Percentiles rank a stretch among this genome's conserved stretches.
These are phyloP conservation scores for Nicotiana benthamiana DNA, from an alignment of 257 asterid genomes.

Conservation along the genomic window DNA sequence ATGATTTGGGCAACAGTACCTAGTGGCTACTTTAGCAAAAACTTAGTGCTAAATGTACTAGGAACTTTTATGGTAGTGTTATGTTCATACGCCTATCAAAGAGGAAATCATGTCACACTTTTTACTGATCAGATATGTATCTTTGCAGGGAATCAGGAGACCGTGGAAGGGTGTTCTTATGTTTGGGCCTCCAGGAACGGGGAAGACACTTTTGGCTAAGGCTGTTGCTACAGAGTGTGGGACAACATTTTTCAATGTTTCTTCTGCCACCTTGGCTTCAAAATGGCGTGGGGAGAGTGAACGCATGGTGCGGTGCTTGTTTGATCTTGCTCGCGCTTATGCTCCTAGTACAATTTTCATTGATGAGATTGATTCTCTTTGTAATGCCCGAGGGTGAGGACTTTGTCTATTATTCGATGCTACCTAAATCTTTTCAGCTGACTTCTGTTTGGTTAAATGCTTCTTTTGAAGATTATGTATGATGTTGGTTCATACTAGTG, in stretches of 20 bases:
- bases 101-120: neutral
- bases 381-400: slow-evolving; percentile 96
- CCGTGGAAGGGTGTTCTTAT: slow-evolving; percentile 99
- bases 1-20: neutral
- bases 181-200: slow-evolving; percentile 99
- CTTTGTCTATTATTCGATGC: neutral
- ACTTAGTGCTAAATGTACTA: neutral
- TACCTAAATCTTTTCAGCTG: neutral
- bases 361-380: slow-evolving; percentile 98
- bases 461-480: neutral
- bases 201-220: slow-evolving; percentile 97
- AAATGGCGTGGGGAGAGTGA: slow-evolving; percentile 99
- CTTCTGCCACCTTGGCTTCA: slow-evolving; percentile 98
- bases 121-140: slow-evolving; percentile 3
- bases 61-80: neutral
- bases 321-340: slow-evolving; percentile 96
- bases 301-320: slow-evolving; percentile 96
- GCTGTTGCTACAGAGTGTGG: slow-evolving; percentile 99
- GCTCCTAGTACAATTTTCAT: slow-evolving; percentile 99
- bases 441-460: neutral
- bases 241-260: slow-evolving; percentile 93
- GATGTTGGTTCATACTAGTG: neutral
- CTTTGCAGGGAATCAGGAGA: slow-evolving; percentile 89
- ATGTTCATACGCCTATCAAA: neutral
- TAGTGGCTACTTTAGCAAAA: neutral